Percentiles rank a stretch among this genome's conserved stretches.
Conservation (phyloP, 306 rosid genomes). For the Rosa persica region DNA sequence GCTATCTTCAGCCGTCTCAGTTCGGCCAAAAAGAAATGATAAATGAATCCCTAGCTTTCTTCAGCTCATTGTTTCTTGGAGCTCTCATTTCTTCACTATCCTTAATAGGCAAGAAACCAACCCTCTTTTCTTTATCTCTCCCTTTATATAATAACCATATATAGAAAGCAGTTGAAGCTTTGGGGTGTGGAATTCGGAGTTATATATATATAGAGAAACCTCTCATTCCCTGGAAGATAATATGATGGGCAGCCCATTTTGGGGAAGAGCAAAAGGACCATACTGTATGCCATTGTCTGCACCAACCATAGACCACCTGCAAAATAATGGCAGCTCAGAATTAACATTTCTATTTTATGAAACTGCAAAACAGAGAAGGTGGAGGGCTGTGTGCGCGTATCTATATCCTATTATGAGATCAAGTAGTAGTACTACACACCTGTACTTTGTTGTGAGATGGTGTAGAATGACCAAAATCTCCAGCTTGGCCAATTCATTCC, state of each 20-base stretch:
- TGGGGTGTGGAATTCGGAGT: background rate
- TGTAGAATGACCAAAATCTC: constrained; percentile 86
- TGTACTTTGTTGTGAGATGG: constrained; percentile 90
- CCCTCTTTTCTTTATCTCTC: constrained; percentile 8
- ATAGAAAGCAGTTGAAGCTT: background rate
- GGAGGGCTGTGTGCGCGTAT: background rate
- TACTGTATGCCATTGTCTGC: constrained; percentile 85
- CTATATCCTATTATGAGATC: background rate
- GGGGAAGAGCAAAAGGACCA: constrained; percentile 98
- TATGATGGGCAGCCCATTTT: constrained; percentile 81
- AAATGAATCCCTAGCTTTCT: background rate
- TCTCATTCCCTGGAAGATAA: constrained; percentile 27
- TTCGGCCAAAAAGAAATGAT: background rate
- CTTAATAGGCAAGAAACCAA: background rate
- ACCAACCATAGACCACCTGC: constrained; percentile 75
- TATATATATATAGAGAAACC: background rate
- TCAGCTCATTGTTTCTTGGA: background rate
- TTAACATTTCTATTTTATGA: constrained; percentile 28
- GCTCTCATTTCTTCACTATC: background rate
- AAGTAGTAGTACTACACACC: constrained; percentile 45
- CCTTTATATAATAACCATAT: constrained; percentile 19
- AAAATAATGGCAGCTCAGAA: background rate
- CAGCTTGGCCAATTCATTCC: constrained; percentile 92
- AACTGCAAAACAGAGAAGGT: background rate
- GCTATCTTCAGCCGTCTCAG: background rate